A percentile compares a stretch with the other conserved stretches of the same genome.
Evolutionary conservation across 208 protist genomes (phyloP).

Genomic region (Acanthamoeba divionensis): DNA sequence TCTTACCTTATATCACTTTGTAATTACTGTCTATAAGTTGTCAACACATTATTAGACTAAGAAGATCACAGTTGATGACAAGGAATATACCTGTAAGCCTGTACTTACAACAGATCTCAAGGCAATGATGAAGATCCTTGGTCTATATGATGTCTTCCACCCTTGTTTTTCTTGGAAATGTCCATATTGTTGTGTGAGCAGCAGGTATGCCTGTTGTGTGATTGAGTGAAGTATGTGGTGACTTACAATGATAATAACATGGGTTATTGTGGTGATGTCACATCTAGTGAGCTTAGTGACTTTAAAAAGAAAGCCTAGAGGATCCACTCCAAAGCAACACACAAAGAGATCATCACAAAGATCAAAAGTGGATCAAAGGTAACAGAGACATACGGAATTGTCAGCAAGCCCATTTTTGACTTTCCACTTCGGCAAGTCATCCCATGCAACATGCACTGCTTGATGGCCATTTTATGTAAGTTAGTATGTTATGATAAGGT

Average conservation of each 20-base stretch:
- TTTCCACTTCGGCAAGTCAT: neutral
- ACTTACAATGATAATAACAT: too few relatives aligned
- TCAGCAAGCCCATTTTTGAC: neutral
- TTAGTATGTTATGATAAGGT: neutral
- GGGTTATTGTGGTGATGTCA: neutral
- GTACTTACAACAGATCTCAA: neutral
- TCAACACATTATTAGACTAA: neutral
- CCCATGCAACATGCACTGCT: neutral
- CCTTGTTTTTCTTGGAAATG: neutral
- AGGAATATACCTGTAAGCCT: neutral
- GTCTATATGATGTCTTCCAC: neutral
- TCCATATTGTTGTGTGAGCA: neutral
- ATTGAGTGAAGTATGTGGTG: too few relatives aligned
- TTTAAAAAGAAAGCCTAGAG: neutral
- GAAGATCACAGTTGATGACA: neutral
- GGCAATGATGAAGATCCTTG: neutral
- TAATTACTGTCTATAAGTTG: neutral
- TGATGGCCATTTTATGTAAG: neutral
- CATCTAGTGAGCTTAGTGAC: neutral
- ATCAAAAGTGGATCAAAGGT: neutral
- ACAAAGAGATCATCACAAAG: neutral
- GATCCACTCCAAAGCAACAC: neutral
- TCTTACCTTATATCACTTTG: neutral
- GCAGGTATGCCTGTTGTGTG: too few relatives aligned
- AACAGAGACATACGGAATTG: neutral